phyloP scores from a whole-genome alignment of 1,139 yeast genomes.

The Suhomyces guaymorum region DNA sequence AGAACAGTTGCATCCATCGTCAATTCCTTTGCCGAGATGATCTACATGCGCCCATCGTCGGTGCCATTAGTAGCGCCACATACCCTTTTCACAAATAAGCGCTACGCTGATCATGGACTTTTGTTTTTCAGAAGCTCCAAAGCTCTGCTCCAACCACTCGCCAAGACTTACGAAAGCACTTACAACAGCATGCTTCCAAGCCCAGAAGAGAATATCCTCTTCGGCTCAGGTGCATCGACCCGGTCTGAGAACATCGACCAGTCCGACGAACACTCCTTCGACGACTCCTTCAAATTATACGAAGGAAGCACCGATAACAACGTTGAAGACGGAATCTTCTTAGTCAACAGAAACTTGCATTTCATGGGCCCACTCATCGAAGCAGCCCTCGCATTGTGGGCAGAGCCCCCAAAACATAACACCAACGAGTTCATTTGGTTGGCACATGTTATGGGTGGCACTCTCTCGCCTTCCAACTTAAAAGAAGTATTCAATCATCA shows the following conservation, averaged over 20 bases:
- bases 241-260: too few species aligned
- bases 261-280: too few species aligned
- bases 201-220: constrained; percentile 1
- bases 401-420: not conserved
- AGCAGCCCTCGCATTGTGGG: constrained; percentile 14
- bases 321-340: constrained; percentile 11
- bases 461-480: not conserved
- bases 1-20: constrained; percentile 26
- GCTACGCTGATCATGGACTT: constrained; percentile 19
- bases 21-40: constrained; percentile 23
- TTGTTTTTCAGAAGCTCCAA: constrained; percentile 22
- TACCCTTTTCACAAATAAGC: constrained; percentile 16
- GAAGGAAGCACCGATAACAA: constrained; percentile 4
- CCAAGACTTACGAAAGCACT: constrained; percentile 1
- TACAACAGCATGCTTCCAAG: constrained; percentile 3
- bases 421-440: constrained; percentile 17
- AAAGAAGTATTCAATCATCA: constrained; percentile 11
- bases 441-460: constrained; percentile 14
- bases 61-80: constrained; percentile 22
- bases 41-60: constrained; percentile 23
- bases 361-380: constrained; percentile 13
- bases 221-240: not conserved
- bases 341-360: constrained; percentile 13
- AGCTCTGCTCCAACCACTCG: constrained; percentile 1
- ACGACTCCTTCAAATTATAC: too few species aligned